Conservation (phyloP, 495 filamentous ascomycete genomes). For the Talaromyces liani region DNA sequence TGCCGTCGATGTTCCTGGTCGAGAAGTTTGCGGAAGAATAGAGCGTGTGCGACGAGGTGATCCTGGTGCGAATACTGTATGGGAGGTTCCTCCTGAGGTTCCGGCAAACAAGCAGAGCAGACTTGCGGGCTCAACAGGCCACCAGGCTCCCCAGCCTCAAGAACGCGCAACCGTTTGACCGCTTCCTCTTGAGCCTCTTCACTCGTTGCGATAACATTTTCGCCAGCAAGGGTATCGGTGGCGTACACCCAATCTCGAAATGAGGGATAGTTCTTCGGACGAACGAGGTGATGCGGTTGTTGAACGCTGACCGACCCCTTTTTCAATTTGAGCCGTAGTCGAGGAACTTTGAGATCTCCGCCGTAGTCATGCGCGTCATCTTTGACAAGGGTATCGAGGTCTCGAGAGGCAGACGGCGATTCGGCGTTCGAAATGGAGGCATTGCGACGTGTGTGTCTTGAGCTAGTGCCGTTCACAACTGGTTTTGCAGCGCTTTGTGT, state of each 20-base stretch:
- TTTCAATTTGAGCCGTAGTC: conserved; percentile 45
- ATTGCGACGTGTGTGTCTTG: conserved; percentile 8
- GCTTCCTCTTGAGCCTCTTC: conserved; percentile 50
- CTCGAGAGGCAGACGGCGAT: conserved; percentile 3
- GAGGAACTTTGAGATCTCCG: conserved; percentile 25
- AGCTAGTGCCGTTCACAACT: conserved; percentile 13
- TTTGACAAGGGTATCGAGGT: background rate
- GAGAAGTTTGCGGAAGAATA: conserved; percentile 73
- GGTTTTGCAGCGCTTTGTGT: conserved; percentile 25
- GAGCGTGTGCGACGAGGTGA: conserved; percentile 72
- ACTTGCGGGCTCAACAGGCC: conserved; percentile 64
- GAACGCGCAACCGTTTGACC: conserved; percentile 46
- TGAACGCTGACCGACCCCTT: conserved; percentile 44
- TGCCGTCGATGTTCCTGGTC: conserved; percentile 70
- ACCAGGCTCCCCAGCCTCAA: conserved; percentile 62
- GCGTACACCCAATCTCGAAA: conserved; percentile 52
- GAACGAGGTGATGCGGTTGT: conserved; percentile 43
- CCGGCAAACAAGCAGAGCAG: conserved; percentile 70
- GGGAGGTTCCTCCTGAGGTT: conserved; percentile 63
- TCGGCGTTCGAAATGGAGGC: conserved; percentile 19
- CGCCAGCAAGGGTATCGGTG: conserved; percentile 32
- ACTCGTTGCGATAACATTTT: conserved; percentile 40
- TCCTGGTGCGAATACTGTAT: conserved; percentile 79
- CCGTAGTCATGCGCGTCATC: conserved; percentile 8
- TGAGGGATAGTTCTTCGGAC: conserved; percentile 36